Evolutionary conservation across 2,329 filamentous ascomycete species (phyloP).

Genomic region (Aspergillus persii): DNA sequence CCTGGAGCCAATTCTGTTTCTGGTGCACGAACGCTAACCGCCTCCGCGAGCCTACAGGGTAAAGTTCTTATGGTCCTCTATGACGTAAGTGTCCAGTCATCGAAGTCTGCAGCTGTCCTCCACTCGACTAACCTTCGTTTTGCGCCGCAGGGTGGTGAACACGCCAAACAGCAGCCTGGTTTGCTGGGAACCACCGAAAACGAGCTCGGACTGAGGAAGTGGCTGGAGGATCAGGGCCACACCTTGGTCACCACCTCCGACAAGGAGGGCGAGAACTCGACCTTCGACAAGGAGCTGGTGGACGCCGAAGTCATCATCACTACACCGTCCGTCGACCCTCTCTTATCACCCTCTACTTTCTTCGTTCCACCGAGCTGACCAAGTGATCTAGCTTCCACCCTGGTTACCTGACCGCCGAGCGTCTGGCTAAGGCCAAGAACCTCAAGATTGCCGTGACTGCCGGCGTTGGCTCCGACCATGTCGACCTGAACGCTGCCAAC

Average conservation of each 20-base stretch:
- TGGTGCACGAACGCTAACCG: slow-evolving; percentile 62
- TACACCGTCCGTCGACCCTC: slow-evolving; percentile 66
- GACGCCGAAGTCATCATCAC: slow-evolving; percentile 99
- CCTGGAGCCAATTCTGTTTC: slow-evolving; percentile 45
- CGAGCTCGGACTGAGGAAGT: slow-evolving; percentile 94
- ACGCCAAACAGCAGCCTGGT: slow-evolving; percentile 83
- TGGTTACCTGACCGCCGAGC: slow-evolving; percentile 94
- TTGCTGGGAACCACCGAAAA: slow-evolving; percentile 96
- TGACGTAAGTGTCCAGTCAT: slow-evolving; percentile 61
- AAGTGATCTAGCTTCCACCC: slow-evolving; percentile 78
- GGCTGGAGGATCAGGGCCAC: slow-evolving; percentile 96
- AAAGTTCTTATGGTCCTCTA: slow-evolving; percentile 94
- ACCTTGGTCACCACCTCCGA: slow-evolving; percentile 95
- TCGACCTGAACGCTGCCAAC: slow-evolving; percentile 96
- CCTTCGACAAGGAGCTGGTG: slow-evolving; percentile 91
- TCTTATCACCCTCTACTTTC: neutral
- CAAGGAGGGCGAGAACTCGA: slow-evolving; percentile 92
- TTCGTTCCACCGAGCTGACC: slow-evolving; percentile 9
- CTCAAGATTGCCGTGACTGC: slow-evolving; percentile 96
- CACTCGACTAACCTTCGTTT: slow-evolving; percentile 1
- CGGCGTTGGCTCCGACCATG: slow-evolving; percentile 97
- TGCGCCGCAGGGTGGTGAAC: slow-evolving; percentile 63
- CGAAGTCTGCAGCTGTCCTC: neutral
- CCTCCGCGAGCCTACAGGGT: slow-evolving; percentile 72
- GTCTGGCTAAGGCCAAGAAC: slow-evolving; percentile 96